These are phyloP conservation scores for Yamadazyma pseudoaaseri DNA, from an alignment of 1,139 yeast genomes.

Conservation along the genomic window DNA sequence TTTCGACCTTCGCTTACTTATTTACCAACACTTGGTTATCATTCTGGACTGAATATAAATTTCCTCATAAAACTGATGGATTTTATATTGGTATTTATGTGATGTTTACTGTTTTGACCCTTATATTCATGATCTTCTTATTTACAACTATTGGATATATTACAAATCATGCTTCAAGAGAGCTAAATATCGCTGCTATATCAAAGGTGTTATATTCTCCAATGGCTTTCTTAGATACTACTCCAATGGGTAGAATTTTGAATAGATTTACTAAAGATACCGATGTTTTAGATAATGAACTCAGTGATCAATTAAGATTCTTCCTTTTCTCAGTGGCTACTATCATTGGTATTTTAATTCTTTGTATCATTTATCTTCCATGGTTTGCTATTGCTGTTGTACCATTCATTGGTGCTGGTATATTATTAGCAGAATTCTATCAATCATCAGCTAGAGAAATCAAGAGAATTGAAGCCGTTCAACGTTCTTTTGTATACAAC, in stretches of 20 bases:
- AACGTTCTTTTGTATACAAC: conserved; percentile 73
- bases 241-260: conserved; percentile 63
- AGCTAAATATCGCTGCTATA: conserved; percentile 25
- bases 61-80: conserved; percentile 40
- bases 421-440: conserved; percentile 42
- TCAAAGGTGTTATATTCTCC: conserved; percentile 39
- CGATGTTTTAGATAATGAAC: conserved; percentile 77
- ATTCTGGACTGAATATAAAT: conserved; percentile 72
- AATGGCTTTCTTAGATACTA: conserved; percentile 59
- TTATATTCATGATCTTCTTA: conserved; percentile 35
- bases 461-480: conserved; percentile 76
- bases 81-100: conserved; percentile 77
- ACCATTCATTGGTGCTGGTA: conserved; percentile 8
- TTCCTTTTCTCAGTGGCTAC: conserved; percentile 46
- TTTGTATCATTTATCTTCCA: conserved; percentile 72
- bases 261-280: conserved; percentile 79
- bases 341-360: conserved; percentile 62
- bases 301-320: conserved; percentile 60
- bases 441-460: conserved; percentile 79
- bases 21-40: conserved; percentile 84
- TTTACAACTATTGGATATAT: conserved; percentile 45
- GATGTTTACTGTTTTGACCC: conserved; percentile 49
- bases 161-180: conserved; percentile 48
- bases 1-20: conserved; percentile 58
- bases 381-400: conserved; percentile 38